A percentile compares a stretch with the other conserved stretches of the same genome.
phyloP scores from a whole-genome alignment of 139 green algal genomes.

The Micractinium sp. region DNA sequence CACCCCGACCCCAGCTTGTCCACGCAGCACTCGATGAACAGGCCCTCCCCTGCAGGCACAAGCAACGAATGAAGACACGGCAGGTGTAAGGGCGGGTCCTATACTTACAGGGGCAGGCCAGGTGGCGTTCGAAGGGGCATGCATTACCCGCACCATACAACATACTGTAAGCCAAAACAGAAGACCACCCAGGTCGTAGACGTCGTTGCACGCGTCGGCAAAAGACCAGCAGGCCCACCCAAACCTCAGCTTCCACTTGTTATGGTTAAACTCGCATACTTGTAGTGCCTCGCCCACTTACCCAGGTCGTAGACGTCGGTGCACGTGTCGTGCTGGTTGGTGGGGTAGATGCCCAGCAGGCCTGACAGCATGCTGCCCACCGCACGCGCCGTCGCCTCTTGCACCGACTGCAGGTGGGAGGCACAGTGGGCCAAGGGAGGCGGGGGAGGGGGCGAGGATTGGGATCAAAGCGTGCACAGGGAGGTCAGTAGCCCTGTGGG shows the following conservation, averaged over 20 bases:
- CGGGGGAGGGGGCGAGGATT: background rate
- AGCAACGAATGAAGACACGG: no score
- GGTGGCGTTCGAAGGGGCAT: no score
- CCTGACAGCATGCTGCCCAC: slow-evolving; percentile 37
- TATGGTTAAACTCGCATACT: no score
- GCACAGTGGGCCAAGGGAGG: no score
- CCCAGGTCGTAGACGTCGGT: slow-evolving; percentile 13
- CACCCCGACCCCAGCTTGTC: slow-evolving; percentile 51
- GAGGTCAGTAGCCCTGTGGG: no score
- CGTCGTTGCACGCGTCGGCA: slow-evolving; percentile 40
- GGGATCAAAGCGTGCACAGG: no score
- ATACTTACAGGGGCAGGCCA: no score
- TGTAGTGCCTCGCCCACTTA: background rate
- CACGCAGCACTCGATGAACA: slow-evolving; percentile 44
- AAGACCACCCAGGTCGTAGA: slow-evolving; percentile 19
- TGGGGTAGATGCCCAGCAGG: slow-evolving; percentile 47
- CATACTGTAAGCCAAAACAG: no score
- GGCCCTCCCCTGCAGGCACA: slow-evolving; percentile 13
- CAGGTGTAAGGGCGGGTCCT: no score
- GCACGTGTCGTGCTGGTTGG: slow-evolving; percentile 46
- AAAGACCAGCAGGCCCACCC: slow-evolving; percentile 33
- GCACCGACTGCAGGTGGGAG: slow-evolving; percentile 32
- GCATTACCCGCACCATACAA: no score
- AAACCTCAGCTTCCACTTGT: no score
- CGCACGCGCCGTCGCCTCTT: slow-evolving; percentile 28